Base-by-base conservation (phyloP, 2,329 filamentous ascomycete genomes). In the Phyllosticta ampelicida region DNA sequence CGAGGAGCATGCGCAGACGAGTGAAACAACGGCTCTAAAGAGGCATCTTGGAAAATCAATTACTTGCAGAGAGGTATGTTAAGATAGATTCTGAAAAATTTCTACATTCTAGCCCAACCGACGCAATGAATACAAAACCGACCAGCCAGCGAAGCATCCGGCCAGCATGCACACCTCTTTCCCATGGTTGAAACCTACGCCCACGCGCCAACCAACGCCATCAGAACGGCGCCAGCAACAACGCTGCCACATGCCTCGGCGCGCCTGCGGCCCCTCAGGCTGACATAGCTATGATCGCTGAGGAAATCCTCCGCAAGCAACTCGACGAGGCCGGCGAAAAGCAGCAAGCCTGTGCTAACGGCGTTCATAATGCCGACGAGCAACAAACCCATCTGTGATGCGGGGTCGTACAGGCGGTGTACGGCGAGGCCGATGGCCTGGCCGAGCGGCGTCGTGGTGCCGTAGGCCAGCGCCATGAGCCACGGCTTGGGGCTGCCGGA, bases 401-500 rank as follows among this genome's bases (percentile, higher is more conserved):
- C 71, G 5, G 77, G 77, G 61, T 79, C 77, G 62, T 79, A 79
- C 3, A 79, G 65, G n/a, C 70, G 73, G 62, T 78, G 77, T n/a
- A 78, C 74, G 0, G 70, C 70, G 3, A 79, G 65, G 1, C 77
- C 77, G 50, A 79, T 75, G 2, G 76, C 77, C 60, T 79, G 77
- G 2, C 77, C 77, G 9, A 78, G 68, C 1, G 77, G 77, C 3
- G 77, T 79, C 1, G 77, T 79, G n/a, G 81, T 78, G 36, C 82
- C 82, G 64, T 85, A 86, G 11, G 82, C 80, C 21, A 84, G 69
- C 9, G 78, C 79, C 82, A 86, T 85, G 16, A 85, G 70, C 82
- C 82, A 95, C 0, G 94, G 92, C 53, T 87, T 87, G 1, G 82
- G 74, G 0, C 88, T 92, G 2, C 80, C 80, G 19, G 80, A 80